A percentile compares a stretch with the other conserved stretches of the same genome.
phyloP scores from a whole-genome alignment of 73 alveolate species.

The Tetrahymena malaccensis region DNA sequence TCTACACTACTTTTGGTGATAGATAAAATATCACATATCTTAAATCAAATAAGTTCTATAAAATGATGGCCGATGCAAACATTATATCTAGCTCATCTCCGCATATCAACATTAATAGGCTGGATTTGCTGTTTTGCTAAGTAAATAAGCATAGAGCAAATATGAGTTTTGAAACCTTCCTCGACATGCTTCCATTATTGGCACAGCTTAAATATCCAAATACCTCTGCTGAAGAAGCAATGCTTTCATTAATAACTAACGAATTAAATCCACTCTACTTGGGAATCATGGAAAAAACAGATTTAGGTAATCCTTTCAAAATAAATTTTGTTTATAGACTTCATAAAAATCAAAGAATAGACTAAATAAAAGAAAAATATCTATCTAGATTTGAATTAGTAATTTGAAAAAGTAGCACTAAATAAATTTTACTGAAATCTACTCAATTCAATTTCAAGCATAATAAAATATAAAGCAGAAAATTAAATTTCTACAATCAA shows the following conservation, averaged over 20 bases:
- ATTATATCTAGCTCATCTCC: neutral
- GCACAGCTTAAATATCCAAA: neutral
- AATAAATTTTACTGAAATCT: neutral
- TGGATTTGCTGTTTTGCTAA: neutral
- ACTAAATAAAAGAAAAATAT: no score
- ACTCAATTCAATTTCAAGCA: neutral
- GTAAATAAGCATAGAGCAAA: neutral
- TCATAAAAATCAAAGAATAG: neutral
- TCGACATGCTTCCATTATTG: neutral
- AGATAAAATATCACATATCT: slow-evolving; percentile 7
- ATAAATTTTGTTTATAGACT: neutral
- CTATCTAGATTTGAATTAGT: neutral
- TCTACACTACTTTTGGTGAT: slow-evolving; percentile 22
- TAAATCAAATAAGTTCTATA: slow-evolving; percentile 19
- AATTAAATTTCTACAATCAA: neutral
- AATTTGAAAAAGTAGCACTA: neutral
- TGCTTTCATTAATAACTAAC: neutral
- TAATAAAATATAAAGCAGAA: neutral
- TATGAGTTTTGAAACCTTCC: neutral
- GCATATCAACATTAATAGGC: neutral
- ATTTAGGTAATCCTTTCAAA: neutral
- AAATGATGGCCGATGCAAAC: slow-evolving; percentile 22
- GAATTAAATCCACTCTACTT: neutral
- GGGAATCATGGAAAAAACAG: neutral
- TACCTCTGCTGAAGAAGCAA: neutral